Evolutionary conservation across 2,329 filamentous ascomycete genomes (phyloP).

Genomic region (Aureobasidium sp.): DNA sequence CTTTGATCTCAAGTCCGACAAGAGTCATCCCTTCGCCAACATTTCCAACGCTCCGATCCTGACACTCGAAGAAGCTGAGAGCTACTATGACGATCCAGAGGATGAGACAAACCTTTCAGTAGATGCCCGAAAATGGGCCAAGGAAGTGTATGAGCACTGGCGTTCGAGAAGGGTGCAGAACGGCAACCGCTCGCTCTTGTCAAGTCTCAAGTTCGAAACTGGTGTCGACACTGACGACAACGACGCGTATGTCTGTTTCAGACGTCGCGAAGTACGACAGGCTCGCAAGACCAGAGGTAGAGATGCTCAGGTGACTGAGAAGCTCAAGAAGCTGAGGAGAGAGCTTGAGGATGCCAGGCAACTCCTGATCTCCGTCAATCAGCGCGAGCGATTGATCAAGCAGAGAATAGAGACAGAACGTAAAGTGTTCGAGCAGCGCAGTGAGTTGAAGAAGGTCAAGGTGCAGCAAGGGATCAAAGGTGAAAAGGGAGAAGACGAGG

Average conservation of each 20-base stretch:
- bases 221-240: constrained; percentile 90
- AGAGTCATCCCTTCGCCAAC: constrained; percentile 78
- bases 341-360: constrained; percentile 85
- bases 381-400: constrained; percentile 71
- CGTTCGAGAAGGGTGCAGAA: constrained; percentile 57
- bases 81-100: constrained; percentile 44
- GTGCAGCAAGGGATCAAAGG: constrained; percentile 69
- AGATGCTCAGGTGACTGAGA: constrained; percentile 90
- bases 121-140: constrained; percentile 52
- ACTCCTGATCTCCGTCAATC: constrained; percentile 66
- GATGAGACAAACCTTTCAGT: constrained; percentile 42
- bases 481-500: constrained; percentile 86
- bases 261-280: constrained; percentile 85
- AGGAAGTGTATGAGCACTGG: constrained; percentile 86
- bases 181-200: constrained; percentile 65
- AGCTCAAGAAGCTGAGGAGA: constrained; percentile 80
- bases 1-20: constrained; percentile 78
- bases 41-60: constrained; percentile 80
- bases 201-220: constrained; percentile 83
- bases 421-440: constrained; percentile 73
- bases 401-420: constrained; percentile 68
- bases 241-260: constrained; percentile 97
- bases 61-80: constrained; percentile 48
- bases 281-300: constrained; percentile 90
- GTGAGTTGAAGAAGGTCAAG: constrained; percentile 79